Base-by-base conservation (phyloP, 306 rosid genomes). In the Notholithocarpus densiflorus region DNA sequence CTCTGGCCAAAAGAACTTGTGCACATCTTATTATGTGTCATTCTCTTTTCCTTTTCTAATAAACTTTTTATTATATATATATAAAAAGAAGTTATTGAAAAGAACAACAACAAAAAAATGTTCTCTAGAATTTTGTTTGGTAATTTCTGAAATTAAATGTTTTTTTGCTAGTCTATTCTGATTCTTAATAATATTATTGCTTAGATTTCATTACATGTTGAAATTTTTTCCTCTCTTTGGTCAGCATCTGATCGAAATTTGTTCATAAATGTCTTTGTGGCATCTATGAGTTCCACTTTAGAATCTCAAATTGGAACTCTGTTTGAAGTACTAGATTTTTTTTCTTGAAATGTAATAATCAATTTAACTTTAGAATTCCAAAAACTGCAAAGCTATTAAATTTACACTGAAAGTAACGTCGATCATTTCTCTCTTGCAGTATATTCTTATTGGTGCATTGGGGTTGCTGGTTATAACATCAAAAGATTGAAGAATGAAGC, bases 381-480 rank as follows among this genome's bases (percentile, higher is more conserved):
- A 64, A 64, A 64, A 64, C 52, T 32, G 72, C 51, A 5, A 32
- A 76, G 52, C 48, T 32, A 71, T 10, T 52, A 18, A 26, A 21
- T 24, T 56, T 45, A 34, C 52, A 43, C 52, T 10, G 54, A 29
- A 71, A 78, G 21, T 76, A 61, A 65, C 27, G 69, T 72, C 56
- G n/a, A 14, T 68, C 73, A 7, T 79, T 60, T 83, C 12, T 75
- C 69, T 52, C 52, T 68, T 86, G 88, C 94, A 92, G 98, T 90
- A 88, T 82, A 79, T 90, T 72, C 87, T 92, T 11, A 83, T 94
- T 23, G 97, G 97, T 43, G 92, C 88, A 6, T 77, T 92, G 84
- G 98, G 97, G 56, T 71, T 94, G 93, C 89, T 94, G 40, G 92
- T 94, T 79, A 85, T 92, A 74, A 94, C 96, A 56, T 76, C 91